Conservation (phyloP, 83 land plant genomes). For the Thuja plicata region DNA sequence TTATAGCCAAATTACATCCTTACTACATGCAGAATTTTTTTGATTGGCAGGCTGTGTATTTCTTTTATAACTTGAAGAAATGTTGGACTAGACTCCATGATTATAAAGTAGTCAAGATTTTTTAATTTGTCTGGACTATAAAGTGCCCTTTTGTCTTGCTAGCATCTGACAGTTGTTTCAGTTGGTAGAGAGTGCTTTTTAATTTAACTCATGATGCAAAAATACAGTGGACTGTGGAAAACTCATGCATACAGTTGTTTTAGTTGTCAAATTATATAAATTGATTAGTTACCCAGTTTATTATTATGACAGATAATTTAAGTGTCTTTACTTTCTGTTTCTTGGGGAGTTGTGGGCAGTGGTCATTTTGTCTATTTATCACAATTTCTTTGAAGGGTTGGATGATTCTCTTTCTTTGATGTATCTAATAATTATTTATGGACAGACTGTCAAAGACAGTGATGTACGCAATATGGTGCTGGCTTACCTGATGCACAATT, state of each 20-base stretch:
- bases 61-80: neutral
- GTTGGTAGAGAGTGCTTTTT: neutral
- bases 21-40: neutral
- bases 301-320: neutral
- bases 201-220: too few relatives aligned
- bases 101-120: neutral
- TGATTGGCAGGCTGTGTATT: neutral
- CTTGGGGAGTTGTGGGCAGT: neutral
- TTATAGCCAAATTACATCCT: neutral
- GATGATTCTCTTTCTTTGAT: constrained; percentile 1
- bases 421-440: neutral
- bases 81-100: neutral
- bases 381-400: neutral
- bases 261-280: neutral
- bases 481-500: constrained; percentile 93
- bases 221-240: too few relatives aligned
- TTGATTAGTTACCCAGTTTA: neutral
- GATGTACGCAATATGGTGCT: constrained; percentile 84
- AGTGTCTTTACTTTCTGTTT: neutral
- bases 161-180: neutral
- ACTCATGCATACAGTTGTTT: neutral
- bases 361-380: neutral
- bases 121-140: neutral
- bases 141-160: neutral
- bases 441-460: constrained; percentile 80